Evolutionary conservation across 805 yeast species (phyloP), one percentile per base, ranked within the genome.

Genomic region (Metschnikowia picachoensis): DNA sequence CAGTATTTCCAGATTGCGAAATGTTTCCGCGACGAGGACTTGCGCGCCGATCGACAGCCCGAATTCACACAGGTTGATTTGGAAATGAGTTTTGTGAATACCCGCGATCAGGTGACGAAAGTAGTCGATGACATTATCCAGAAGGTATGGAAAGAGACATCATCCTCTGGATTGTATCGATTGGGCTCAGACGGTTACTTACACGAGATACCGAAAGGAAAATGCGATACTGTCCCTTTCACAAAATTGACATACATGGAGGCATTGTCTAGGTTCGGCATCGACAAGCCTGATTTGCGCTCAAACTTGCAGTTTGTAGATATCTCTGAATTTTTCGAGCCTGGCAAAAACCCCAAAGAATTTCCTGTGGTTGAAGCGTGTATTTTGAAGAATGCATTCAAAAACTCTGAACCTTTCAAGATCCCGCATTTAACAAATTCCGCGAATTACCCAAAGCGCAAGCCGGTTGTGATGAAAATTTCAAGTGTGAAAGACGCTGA

Each of bases 21-120:
- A 59, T 94, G 99, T 63, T 94, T 94, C 63, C 76, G 99, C 53
- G 99, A 94, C 63, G 99, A 94, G 64, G 98, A 94, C 66, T 74
- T 94, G 47, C 76, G 99, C 48, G 83, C 88, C 1, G 99, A 94
- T 64, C 78, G 99, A 65, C 99, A 94, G 66, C 98, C 98, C 0
- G 99, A 94, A 62, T 94, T 94, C 63, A 94, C 99, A 0, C 99
- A 94, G 66, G 69, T 94, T n/a, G 99, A 94, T 72, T 57, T 94
- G 66, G 99, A 94, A 64, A 85, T 94, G 92, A 79, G 91, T 15
- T 94, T 84, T 69, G 83, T 91, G 3, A 73, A 74, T 51, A 79
- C 80, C 30, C 67, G 72, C 13, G 87, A 87, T 53, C 73, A 70
- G 47, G 95, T 94, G 6, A 82, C 79, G 62, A 46, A 60, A 0